Base-by-base conservation (phyloP, 345 rosid genomes). In the Gossypium raimondii region DNA sequence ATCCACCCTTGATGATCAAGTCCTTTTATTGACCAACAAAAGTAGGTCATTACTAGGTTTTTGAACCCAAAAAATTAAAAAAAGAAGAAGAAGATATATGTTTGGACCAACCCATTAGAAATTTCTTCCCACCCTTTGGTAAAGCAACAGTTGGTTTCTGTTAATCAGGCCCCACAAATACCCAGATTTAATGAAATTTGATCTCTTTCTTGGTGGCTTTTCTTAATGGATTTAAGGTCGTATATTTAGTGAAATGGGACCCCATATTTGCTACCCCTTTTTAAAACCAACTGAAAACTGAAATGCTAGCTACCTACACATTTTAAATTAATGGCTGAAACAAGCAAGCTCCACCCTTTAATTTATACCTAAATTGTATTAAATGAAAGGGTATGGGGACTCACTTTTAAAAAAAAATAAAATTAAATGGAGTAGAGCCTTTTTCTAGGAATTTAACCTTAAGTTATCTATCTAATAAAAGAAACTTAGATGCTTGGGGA, bases 21-120 rank as follows among this genome's bases (percentile, higher is more conserved):
- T 34, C 52, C 68, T 58, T 59, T 27, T 10, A 72, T 56, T 72
- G 79, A 76, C 74, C 66, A 64, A 75, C 18, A 64, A 64, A 64
- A 34, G 51, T 47, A 11, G 9, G 66, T 4, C 14, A 51, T 24
- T 45, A 51, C 16, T 8, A 16, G 16, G 67, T 17, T 63, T 63
- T 63, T 45, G 67, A 63, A 45, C 50, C 67, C 67, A 2, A 17
- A 17, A 4, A 47, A 11, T 20, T 20, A 1, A 45, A 16, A 7
- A 14, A 2, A 62, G 0, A 10, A 2, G 2, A 47, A 9, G 2
- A 47, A 47, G 38, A 47, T 11, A 47, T 11, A 11, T 47, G 51
- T 11, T 47, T 47, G 62, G 68, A 41, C 66, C 43, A 61, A 17
- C 48, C 11, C n/a, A 11, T 0, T 18, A n/a, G 59, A 74, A 51